phyloP scores from a whole-genome alignment of 148 eudicot genomes.

The Vaccinium macrocarpon region DNA sequence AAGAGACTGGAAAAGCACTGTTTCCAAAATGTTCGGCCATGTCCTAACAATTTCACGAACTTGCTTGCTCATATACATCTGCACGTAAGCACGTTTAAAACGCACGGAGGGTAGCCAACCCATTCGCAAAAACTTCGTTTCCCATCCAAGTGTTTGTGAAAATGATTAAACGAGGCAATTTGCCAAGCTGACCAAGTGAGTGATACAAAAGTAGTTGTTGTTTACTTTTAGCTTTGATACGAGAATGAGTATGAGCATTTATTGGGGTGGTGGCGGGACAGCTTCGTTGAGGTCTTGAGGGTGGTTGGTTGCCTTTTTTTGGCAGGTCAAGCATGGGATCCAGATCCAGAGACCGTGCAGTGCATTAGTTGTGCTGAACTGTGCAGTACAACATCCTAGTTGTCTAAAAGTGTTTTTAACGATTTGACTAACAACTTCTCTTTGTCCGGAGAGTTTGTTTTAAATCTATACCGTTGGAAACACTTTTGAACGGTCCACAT shows the following conservation, averaged over 20 bases:
- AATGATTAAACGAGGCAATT: background rate
- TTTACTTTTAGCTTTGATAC: no score
- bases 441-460: no score
- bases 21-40: slow-evolving; percentile 37
- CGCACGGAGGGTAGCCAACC: background rate
- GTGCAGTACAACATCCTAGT: no score
- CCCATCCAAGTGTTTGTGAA: background rate
- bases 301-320: background rate
- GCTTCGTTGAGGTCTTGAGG: background rate
- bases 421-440: no score
- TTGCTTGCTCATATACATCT: slow-evolving; percentile 32
- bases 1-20: background rate
- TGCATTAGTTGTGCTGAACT: no score
- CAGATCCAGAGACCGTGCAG: no score
- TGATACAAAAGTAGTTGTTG: background rate
- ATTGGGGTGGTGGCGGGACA: background rate
- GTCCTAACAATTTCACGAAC: slow-evolving; percentile 40
- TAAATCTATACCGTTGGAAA: no score
- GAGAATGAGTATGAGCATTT: background rate
- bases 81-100: background rate
- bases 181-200: background rate
- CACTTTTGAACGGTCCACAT: no score
- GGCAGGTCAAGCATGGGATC: background rate
- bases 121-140: background rate
- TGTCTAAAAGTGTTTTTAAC: no score